Base-by-base conservation (phyloP, 306 rosid genomes). In the Vicia villosa region DNA sequence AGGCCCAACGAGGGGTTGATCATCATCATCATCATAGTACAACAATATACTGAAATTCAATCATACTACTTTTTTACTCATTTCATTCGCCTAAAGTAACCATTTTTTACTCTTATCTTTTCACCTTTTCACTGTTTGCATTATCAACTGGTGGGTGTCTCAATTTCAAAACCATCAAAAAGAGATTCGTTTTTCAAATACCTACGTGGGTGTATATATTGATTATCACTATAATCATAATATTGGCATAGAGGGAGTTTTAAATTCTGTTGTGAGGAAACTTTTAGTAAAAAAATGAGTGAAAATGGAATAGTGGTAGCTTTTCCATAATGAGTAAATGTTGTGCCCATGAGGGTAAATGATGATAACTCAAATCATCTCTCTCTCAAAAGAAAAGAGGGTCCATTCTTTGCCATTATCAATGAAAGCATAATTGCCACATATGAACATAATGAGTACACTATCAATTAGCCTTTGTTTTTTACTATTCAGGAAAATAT, bases 281-380 rank as follows among this genome's bases (percentile, higher is more conserved):
- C 14, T 57, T 38, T 22, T 10, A 40, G 59, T 41, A 41, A 57
- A 74, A 68, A 72, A 38, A 45, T 42, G 76, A 52, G 58, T 66
- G 49, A 64, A 60, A 68, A 50, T 26, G 58, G 74, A 63, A 63
- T 49, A 65, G 61, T 74, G 40, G 65, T 69, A 72, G 86, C 83
- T 79, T 83, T 74, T 88, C 89, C 77, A 75, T 80, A 80, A 69
- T 80, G 80, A 81, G 83, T 58, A 76, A 62, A 69, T 76, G 72
- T 80, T 77, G 78, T 84, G 57, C 63, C 74, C 51, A 76, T 59
- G 82, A 79, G 77, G 63, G 68, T 68, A 61, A 83, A 69, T 73
- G 80, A 79, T 76, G 50, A 82, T 72, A 78, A 80, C 77, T 80
- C 61, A 52, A 74, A 51, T 51, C 45, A 70, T 37, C 49, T 11